Percentiles rank a stretch among this genome's conserved stretches.
Conservation (phyloP, 1,139 yeast genomes). For the Entelexis paramagnoliae region DNA sequence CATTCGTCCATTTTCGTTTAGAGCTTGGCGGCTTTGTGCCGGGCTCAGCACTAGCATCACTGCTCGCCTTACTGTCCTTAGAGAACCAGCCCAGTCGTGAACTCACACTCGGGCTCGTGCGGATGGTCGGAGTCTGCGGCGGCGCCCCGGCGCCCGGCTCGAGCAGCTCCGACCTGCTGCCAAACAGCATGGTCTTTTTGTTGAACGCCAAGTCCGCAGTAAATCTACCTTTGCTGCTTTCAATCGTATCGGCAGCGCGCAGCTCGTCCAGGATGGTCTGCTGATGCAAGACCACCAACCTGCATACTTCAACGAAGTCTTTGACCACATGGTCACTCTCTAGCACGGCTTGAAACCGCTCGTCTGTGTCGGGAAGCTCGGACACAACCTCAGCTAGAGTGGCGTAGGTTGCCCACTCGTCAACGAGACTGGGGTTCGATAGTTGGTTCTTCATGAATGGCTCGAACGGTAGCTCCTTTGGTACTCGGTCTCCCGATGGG, state of each 20-base stretch:
- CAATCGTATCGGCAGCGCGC: constrained; percentile 17
- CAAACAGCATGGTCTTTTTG: constrained; percentile 17
- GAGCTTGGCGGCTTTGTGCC: background rate
- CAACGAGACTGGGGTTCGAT: constrained; percentile 33
- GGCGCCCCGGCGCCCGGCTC: background rate
- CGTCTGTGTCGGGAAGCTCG: background rate
- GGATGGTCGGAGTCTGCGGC: background rate
- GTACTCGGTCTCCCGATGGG: constrained; percentile 21
- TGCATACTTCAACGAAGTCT: constrained; percentile 16
- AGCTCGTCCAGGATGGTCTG: constrained; percentile 9
- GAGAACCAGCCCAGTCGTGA: constrained; percentile 6
- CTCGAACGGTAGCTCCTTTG: constrained; percentile 26
- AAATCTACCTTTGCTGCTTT: background rate
- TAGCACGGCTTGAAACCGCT: background rate
- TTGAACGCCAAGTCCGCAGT: constrained; percentile 14
- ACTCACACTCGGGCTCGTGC: background rate
- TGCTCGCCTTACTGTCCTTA: background rate
- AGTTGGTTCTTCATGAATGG: constrained; percentile 29
- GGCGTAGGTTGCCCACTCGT: constrained; percentile 29
- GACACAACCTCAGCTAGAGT: constrained; percentile 22
- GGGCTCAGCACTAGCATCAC: background rate
- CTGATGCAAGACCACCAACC: constrained; percentile 10
- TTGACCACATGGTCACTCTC: constrained; percentile 14
- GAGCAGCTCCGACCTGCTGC: constrained; percentile 12
- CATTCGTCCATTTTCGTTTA: constrained; percentile 8